phyloP scores from a whole-genome alignment of 2,329 filamentous ascomycete genomes.

The Colletotrichum tropicicola region DNA sequence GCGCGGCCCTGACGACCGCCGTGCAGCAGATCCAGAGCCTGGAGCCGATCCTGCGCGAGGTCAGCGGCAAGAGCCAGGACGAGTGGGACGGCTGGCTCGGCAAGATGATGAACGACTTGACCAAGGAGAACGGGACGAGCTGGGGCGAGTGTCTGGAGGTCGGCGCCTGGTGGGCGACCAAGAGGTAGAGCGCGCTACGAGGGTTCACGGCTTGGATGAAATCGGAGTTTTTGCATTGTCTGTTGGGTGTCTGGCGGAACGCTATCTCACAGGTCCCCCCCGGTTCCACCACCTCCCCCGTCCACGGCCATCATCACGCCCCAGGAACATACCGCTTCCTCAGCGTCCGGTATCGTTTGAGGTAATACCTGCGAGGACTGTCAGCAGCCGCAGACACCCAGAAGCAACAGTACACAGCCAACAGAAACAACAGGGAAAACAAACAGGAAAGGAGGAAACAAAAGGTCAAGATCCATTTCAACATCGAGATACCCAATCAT shows the following conservation, averaged over 20 bases:
- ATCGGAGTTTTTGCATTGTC: slow-evolving; percentile 29
- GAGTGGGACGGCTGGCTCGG: slow-evolving; percentile 93
- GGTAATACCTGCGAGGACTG: slow-evolving; percentile 74
- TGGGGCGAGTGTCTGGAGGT: slow-evolving; percentile 88
- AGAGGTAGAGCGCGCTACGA: slow-evolving; percentile 62
- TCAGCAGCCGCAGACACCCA: slow-evolving; percentile 17
- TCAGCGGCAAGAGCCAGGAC: slow-evolving; percentile 86
- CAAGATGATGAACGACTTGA: slow-evolving; percentile 85
- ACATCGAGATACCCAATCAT: slow-evolving; percentile 25
- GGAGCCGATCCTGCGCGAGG: slow-evolving; percentile 83
- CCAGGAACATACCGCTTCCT: slow-evolving; percentile 75
- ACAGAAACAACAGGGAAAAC: neutral
- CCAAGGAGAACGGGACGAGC: slow-evolving; percentile 79
- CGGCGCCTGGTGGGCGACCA: slow-evolving; percentile 90
- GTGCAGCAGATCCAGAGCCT: slow-evolving; percentile 86
- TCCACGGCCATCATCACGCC: neutral
- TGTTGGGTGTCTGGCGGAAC: neutral
- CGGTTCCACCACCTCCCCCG: neutral
- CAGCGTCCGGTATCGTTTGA: slow-evolving; percentile 89
- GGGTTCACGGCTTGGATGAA: no score
- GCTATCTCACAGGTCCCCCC: neutral
- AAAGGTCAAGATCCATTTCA: slow-evolving; percentile 19
- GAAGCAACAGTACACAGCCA: neutral
- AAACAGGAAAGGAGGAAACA: neutral
- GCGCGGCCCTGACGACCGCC: slow-evolving; percentile 82